Percentiles rank a stretch among this genome's conserved stretches.
These are phyloP conservation scores for Penicillium corylophilum DNA, from an alignment of 2,329 filamentous ascomycete genomes.

Conservation along the genomic window DNA sequence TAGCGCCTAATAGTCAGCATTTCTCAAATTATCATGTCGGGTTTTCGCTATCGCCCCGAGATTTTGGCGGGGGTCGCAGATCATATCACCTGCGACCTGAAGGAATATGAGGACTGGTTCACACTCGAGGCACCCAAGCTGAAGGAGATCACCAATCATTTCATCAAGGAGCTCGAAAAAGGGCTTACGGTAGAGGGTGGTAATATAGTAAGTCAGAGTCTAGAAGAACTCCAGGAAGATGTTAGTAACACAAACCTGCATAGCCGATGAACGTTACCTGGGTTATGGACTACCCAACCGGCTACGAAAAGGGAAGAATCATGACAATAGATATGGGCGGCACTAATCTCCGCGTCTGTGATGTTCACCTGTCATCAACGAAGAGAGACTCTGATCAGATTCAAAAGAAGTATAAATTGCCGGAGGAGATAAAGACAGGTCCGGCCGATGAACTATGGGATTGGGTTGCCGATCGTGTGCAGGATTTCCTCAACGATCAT, in stretches of 20 bases:
- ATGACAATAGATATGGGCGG: slow-evolving; percentile 87
- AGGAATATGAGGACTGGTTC: slow-evolving; percentile 74
- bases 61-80: slow-evolving; percentile 56
- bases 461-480: slow-evolving; percentile 79
- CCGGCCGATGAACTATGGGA: slow-evolving; percentile 78
- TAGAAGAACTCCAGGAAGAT: not conserved
- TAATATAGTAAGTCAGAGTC: slow-evolving; percentile 67
- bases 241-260: not conserved
- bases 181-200: slow-evolving; percentile 77
- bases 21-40: slow-evolving; percentile 8
- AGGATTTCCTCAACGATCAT: slow-evolving; percentile 76
- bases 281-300: slow-evolving; percentile 78
- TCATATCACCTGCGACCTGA: slow-evolving; percentile 71
- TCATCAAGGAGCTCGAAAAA: slow-evolving; percentile 75
- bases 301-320: slow-evolving; percentile 75
- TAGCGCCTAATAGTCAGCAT: not conserved
- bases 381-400: slow-evolving; percentile 81
- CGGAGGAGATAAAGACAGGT: slow-evolving; percentile 76
- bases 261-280: slow-evolving; percentile 93
- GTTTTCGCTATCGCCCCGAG: slow-evolving; percentile 18
- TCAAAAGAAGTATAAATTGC: slow-evolving; percentile 85
- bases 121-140: slow-evolving; percentile 70
- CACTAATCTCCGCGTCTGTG: slow-evolving; percentile 84
- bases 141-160: slow-evolving; percentile 83
- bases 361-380: slow-evolving; percentile 74